These are phyloP conservation scores for Delphinella strobiligena DNA, from an alignment of 2,329 filamentous ascomycete genomes.

Conservation along the genomic window DNA sequence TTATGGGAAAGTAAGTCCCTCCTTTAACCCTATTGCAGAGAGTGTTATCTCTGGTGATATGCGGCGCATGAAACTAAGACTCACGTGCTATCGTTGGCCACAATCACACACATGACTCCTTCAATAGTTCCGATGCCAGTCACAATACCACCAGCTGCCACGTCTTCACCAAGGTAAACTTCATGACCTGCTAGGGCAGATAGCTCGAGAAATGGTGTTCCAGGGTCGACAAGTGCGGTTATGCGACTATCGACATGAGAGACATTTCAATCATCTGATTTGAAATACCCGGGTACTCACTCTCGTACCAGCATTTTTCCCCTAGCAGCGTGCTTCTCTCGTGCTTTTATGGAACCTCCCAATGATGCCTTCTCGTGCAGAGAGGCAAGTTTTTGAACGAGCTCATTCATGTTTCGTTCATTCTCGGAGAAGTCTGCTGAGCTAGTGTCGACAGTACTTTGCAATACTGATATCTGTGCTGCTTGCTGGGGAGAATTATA, in stretches of 20 bases:
- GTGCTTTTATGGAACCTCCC: slow-evolving; percentile 70
- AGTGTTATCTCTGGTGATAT: no score
- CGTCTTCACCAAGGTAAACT: slow-evolving; percentile 75
- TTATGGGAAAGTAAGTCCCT: slow-evolving; percentile 93
- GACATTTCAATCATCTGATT: neutral
- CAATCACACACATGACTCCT: slow-evolving; percentile 83
- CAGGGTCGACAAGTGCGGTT: slow-evolving; percentile 75
- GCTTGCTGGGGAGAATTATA: slow-evolving; percentile 76
- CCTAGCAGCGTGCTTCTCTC: slow-evolving; percentile 73
- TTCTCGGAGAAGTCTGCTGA: slow-evolving; percentile 77
- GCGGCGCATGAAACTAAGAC: no score
- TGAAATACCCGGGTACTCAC: slow-evolving; percentile 18
- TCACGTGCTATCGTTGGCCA: slow-evolving; percentile 82
- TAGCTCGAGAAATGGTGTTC: slow-evolving; percentile 85
- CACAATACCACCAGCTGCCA: slow-evolving; percentile 82
- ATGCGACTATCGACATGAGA: slow-evolving; percentile 42
- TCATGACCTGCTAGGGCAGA: slow-evolving; percentile 80
- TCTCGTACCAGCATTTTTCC: slow-evolving; percentile 94
- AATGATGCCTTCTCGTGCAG: slow-evolving; percentile 50
- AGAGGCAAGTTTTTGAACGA: slow-evolving; percentile 54
- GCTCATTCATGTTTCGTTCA: slow-evolving; percentile 60
- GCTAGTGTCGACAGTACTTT: slow-evolving; percentile 61
- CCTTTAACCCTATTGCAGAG: slow-evolving; percentile 59
- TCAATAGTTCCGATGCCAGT: slow-evolving; percentile 84
- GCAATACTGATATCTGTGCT: slow-evolving; percentile 68